phyloP scores from a whole-genome alignment of 1,284 basidiomycete species.

The Farysia itapuensis region DNA sequence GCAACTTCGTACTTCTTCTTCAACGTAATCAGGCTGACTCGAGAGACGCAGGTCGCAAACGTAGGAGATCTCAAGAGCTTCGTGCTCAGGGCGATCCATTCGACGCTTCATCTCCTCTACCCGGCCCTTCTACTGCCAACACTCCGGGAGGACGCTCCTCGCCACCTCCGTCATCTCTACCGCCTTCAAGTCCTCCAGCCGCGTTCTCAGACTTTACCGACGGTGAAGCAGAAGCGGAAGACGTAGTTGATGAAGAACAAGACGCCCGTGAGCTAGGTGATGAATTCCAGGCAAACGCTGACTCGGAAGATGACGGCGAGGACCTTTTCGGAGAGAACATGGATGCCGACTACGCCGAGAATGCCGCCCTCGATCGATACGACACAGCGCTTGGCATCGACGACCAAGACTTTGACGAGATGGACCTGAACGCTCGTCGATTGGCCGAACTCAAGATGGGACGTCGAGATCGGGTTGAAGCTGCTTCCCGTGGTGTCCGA shows the following conservation, averaged over 20 bases:
- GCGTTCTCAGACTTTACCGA: constrained; percentile 55
- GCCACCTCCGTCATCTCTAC: constrained; percentile 51
- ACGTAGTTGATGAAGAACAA: constrained; percentile 52
- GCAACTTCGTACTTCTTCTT: neutral
- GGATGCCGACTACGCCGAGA: constrained; percentile 81
- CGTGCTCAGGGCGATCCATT: constrained; percentile 33
- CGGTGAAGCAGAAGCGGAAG: constrained; percentile 34
- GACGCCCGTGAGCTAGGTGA: constrained; percentile 58
- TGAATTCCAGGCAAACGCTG: constrained; percentile 70
- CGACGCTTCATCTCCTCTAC: constrained; percentile 28
- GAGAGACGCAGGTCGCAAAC: constrained; percentile 34
- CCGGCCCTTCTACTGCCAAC: constrained; percentile 30
- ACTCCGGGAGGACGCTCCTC: constrained; percentile 40
- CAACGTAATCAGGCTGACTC: too few species aligned
- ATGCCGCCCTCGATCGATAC: constrained; percentile 81
- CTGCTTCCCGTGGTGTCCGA: constrained; percentile 65
- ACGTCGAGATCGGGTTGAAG: constrained; percentile 77
- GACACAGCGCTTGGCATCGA: constrained; percentile 78
- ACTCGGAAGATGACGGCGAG: constrained; percentile 73
- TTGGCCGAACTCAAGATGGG: constrained; percentile 86
- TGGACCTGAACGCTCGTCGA: constrained; percentile 74
- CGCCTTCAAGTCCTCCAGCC: constrained; percentile 53
- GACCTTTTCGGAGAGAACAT: constrained; percentile 83
- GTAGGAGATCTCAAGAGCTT: constrained; percentile 37
- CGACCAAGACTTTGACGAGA: constrained; percentile 75